phyloP scores from a whole-genome alignment of 345 rosid genomes.

The Balakata baccata region DNA sequence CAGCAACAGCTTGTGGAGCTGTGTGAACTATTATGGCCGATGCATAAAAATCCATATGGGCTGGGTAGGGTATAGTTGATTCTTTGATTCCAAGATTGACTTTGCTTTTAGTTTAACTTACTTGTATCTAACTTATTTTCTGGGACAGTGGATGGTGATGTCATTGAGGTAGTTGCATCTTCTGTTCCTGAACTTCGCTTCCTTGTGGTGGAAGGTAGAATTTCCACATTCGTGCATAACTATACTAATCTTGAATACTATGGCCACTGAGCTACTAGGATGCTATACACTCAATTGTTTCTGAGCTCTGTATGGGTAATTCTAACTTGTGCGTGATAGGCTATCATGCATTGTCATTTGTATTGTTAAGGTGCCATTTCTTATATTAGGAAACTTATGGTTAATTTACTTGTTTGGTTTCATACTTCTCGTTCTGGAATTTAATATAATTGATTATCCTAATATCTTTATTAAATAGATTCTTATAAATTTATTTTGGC shows the following conservation, averaged over 20 bases:
- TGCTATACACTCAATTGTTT: background rate
- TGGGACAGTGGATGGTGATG: slow-evolving; percentile 41
- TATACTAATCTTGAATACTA: background rate
- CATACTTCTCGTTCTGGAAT: too few relatives aligned
- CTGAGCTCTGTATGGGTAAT: background rate
- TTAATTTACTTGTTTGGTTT: too few relatives aligned
- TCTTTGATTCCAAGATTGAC: background rate
- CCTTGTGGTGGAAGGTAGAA: slow-evolving; percentile 74
- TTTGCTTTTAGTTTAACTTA: slow-evolving; percentile 1
- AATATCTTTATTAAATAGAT: too few relatives aligned
- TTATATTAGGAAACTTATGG: too few relatives aligned
- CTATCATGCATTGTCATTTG: too few relatives aligned
- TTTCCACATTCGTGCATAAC: background rate
- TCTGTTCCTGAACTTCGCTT: slow-evolving; percentile 52
- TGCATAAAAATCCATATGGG: slow-evolving; percentile 29
- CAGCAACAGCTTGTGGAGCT: slow-evolving; percentile 54
- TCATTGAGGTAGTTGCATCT: slow-evolving; percentile 42
- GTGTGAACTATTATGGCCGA: slow-evolving; percentile 65
- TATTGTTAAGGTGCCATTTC: too few relatives aligned
- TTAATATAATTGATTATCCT: too few relatives aligned
- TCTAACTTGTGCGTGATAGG: too few relatives aligned
- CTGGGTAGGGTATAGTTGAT: slow-evolving; percentile 43
- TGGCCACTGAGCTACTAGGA: background rate
- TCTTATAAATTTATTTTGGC: too few relatives aligned
- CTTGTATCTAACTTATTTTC: slow-evolving; percentile 8